A percentile compares a stretch with the other conserved stretches of the same genome.
phyloP scores from a whole-genome alignment of 1,139 yeast species.

The Groenewaldozyma auringiensis region DNA sequence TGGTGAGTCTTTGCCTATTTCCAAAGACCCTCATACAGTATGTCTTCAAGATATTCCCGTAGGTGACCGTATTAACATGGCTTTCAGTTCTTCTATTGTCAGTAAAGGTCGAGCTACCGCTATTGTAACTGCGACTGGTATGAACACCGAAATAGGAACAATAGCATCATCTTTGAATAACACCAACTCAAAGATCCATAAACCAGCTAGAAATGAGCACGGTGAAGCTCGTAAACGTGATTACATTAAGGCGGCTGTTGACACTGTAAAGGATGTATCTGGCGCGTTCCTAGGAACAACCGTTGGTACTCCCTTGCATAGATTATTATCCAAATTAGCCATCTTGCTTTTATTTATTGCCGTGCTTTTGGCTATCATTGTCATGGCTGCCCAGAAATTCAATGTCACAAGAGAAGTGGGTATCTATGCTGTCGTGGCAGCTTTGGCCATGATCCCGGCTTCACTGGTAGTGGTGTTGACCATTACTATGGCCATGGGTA shows the following conservation, averaged over 20 bases:
- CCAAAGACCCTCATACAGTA: slow-evolving; percentile 42
- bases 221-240: slow-evolving; percentile 39
- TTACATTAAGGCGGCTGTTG: slow-evolving; percentile 41
- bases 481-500: slow-evolving; percentile 81
- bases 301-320: slow-evolving; percentile 70
- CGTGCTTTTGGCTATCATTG: slow-evolving; percentile 67
- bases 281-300: slow-evolving; percentile 69
- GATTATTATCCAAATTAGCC: slow-evolving; percentile 63
- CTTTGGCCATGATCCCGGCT: slow-evolving; percentile 78
- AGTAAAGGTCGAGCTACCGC: slow-evolving; percentile 74
- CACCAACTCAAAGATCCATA: slow-evolving; percentile 30
- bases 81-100: slow-evolving; percentile 61
- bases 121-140: slow-evolving; percentile 57
- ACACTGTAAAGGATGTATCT: slow-evolving; percentile 44
- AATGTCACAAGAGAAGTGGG: slow-evolving; percentile 64
- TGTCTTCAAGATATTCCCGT: slow-evolving; percentile 51
- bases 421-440: slow-evolving; percentile 75
- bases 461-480: slow-evolving; percentile 74
- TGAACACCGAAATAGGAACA: slow-evolving; percentile 67
- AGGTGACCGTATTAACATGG: slow-evolving; percentile 72
- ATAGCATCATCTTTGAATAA: slow-evolving; percentile 59
- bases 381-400: slow-evolving; percentile 71
- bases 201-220: slow-evolving; percentile 31
- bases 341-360: slow-evolving; percentile 62
- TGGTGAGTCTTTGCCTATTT: slow-evolving; percentile 75